Evolutionary conservation across 164 flowering plant species (phyloP).

Genomic region (Paratinospora sagittata): DNA sequence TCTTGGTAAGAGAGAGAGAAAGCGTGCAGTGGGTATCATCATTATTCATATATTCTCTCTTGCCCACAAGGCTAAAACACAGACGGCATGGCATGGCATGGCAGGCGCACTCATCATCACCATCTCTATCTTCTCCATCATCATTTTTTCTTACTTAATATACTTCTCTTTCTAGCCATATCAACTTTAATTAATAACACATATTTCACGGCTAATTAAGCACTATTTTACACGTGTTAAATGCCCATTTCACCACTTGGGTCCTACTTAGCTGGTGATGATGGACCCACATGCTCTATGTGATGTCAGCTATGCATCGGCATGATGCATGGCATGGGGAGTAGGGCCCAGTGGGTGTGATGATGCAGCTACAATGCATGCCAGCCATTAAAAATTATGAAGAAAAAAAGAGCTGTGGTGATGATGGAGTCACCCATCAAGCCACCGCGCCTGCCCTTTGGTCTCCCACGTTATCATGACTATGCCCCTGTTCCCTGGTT

Average conservation of each 20-base stretch:
- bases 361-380: neutral
- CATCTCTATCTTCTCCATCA: too few species aligned
- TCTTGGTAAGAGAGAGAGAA: constrained; percentile 19
- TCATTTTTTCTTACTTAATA: neutral
- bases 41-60: constrained; percentile 31
- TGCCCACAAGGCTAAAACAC: constrained; percentile 11
- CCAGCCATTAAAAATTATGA: neutral
- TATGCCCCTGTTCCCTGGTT: too few species aligned
- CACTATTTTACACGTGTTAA: constrained; percentile 6
- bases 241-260: neutral
- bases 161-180: neutral
- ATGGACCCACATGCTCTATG: constrained; percentile 4
- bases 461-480: too few species aligned
- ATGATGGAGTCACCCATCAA: neutral
- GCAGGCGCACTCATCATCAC: constrained; percentile 15
- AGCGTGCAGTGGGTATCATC: constrained; percentile 51
- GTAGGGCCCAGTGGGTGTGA: too few species aligned
- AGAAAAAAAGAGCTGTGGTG: neutral
- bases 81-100: constrained; percentile 37
- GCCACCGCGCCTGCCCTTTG: too few species aligned
- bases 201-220: neutral
- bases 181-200: too few species aligned
- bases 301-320: constrained; percentile 30
- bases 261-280: neutral
- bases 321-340: constrained; percentile 20